These are phyloP conservation scores for Talaromyces stipitatus DNA, from an alignment of 495 filamentous ascomycete species.

Conservation along the genomic window DNA sequence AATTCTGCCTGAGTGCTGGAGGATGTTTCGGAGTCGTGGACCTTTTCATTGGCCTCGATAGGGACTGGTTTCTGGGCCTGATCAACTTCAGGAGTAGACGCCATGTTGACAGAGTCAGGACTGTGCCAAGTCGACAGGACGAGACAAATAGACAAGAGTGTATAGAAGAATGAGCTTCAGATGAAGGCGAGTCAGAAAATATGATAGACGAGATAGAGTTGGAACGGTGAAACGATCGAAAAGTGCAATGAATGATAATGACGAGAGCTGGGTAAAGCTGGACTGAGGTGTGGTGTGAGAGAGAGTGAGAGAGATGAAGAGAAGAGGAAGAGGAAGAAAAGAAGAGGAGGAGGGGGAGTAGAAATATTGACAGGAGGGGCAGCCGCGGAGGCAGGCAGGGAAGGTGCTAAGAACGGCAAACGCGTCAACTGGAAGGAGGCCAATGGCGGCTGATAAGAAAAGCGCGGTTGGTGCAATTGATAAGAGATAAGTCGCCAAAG, in stretches of 20 bases:
- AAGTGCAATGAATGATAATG: background rate
- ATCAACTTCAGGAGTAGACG: constrained; percentile 8
- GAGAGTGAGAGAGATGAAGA: background rate
- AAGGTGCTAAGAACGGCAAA: background rate
- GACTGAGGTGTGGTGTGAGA: background rate
- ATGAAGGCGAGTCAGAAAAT: background rate
- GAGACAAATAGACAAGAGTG: no score
- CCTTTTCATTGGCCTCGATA: constrained; percentile 18
- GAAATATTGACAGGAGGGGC: background rate
- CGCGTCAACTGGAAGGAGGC: background rate
- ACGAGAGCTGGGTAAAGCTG: background rate
- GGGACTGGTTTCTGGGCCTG: constrained; percentile 13
- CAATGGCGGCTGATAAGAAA: background rate
- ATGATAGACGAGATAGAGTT: background rate
- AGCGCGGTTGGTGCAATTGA: background rate
- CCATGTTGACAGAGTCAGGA: constrained; percentile 2
- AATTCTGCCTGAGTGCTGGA: constrained; percentile 26
- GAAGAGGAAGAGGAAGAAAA: background rate
- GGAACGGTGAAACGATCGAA: background rate
- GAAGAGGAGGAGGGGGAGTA: background rate
- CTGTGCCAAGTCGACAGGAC: background rate
- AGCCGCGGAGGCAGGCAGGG: background rate
- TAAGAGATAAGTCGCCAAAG: background rate
- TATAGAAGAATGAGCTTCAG: background rate
- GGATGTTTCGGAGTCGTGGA: constrained; percentile 26